phyloP scores from a whole-genome alignment of 2,329 filamentous ascomycete species.

The Nemania abortiva region DNA sequence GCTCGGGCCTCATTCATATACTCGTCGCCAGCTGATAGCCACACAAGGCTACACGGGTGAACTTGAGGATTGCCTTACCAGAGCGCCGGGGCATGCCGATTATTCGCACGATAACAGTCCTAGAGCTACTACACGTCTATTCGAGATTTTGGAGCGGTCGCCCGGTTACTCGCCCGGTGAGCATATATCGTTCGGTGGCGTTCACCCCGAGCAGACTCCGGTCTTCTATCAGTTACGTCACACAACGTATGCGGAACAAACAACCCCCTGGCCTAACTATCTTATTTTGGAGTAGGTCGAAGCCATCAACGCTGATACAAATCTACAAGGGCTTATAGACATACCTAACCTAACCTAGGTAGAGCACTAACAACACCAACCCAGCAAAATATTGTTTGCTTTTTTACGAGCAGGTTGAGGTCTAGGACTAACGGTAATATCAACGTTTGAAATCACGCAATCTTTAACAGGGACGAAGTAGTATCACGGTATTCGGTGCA shows the following conservation, averaged over 20 bases:
- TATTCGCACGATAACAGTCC: not conserved
- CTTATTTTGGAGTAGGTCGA: not conserved
- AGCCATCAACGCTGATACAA: not conserved
- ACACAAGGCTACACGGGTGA: conserved; percentile 6
- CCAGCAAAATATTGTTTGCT: not conserved
- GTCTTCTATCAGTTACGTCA: conserved; percentile 1
- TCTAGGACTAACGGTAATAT: not conserved
- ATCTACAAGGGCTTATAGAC: not conserved
- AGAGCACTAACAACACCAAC: not conserved
- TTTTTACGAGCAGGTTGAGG: not conserved
- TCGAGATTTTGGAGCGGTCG: not conserved
- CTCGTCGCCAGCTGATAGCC: not conserved
- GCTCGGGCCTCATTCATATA: conserved; percentile 10
- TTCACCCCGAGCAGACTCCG: not conserved
- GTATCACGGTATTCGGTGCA: not conserved
- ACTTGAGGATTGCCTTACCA: conserved; percentile 20
- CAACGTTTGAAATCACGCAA: not conserved
- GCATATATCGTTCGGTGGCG: conserved; percentile 1
- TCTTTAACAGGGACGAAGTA: not conserved
- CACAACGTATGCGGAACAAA: conserved; percentile 8
- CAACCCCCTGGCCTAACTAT: not conserved
- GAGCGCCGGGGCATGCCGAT: conserved; percentile 15
- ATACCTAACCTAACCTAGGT: too few relatives aligned
- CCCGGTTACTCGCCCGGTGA: not conserved
- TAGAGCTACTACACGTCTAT: not conserved